Evolutionary conservation across 371 early-diverging fungal genomes (phyloP).

Genomic region (Rhizopus sp.): DNA sequence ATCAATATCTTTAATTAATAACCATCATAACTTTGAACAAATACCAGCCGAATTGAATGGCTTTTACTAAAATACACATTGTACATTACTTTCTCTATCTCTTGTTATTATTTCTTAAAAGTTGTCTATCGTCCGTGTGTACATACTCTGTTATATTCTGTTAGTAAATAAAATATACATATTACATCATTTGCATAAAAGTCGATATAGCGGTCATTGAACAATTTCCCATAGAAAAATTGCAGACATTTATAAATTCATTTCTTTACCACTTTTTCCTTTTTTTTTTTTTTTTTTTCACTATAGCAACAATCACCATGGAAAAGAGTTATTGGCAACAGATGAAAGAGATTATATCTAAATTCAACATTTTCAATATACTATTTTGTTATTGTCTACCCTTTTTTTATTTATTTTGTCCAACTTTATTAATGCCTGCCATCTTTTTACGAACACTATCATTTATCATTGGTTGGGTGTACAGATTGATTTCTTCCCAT

Average conservation of each 20-base stretch:
- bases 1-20: conserved; percentile 10
- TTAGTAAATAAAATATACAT: background rate
- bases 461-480: conserved; percentile 39
- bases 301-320: background rate
- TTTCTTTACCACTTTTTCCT: background rate
- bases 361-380: conserved; percentile 50
- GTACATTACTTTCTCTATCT: too few relatives aligned
- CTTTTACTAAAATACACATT: background rate
- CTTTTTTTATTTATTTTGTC: conserved; percentile 50
- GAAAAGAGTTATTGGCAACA: conserved; percentile 9
- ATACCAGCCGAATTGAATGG: conserved; percentile 7
- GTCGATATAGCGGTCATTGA: background rate
- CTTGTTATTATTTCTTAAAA: background rate
- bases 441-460: conserved; percentile 47
- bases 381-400: conserved; percentile 54
- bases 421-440: conserved; percentile 49
- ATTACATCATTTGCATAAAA: background rate
- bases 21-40: conserved; percentile 8
- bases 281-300: conserved; percentile 1
- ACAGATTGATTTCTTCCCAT: conserved; percentile 34
- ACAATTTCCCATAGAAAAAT: background rate
- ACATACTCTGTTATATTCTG: background rate
- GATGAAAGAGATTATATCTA: conserved; percentile 29
- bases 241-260: background rate
- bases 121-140: background rate